Evolutionary conservation across 345 rosid genomes (phyloP), one percentile per base, ranked within the genome.

Genomic region (Hibiscus mutabilis): DNA sequence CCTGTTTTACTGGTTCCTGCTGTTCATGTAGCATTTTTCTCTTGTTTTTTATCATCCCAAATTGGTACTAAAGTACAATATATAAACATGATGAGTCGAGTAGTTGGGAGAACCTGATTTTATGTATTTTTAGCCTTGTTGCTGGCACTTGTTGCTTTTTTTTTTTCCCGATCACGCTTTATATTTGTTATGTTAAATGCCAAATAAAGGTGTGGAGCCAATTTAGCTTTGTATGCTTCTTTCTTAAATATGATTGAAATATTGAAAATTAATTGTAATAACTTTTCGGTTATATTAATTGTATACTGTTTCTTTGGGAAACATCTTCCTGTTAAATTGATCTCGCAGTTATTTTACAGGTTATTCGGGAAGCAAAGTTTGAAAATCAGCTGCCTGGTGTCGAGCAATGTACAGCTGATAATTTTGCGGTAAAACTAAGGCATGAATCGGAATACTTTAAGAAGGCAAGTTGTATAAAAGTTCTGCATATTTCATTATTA

Each of bases 371-470:
- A 66, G 82, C 69, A 55, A 69, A 53, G 40, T 55, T 42, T 42
- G 66, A 33, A 56, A 19, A 73, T 19, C 37, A 16, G 52, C 57
- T 67, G 60, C 76, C 59, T 64, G 73, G 22, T 61, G 59, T 57
- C 58, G 13, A 46, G 70, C 83, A 82, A 44, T 33, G 59, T 70
- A 29, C 18, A 35, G 16, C 70, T 24, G 78, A 71, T 61, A 66
- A 75, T 2, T 71, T 76, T 4, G 74, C 37, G 27, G 65, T 51
- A 58, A 71, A 76, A 46, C 16, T 84, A 62, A 72, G 47, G 73
- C 64, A 77, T 52, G 92, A 86, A 73, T 71, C 80, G 33, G 70
- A 79, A 47, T 79, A 71, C 74, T 86, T 84, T 24, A 75, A 80
- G 68, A 80, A 29, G 75, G 93, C 82, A 83, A 79, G 56, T 60